phyloP scores from a whole-genome alignment of 31 red algal genomes.

The Odonthalia washingtoniensis region DNA sequence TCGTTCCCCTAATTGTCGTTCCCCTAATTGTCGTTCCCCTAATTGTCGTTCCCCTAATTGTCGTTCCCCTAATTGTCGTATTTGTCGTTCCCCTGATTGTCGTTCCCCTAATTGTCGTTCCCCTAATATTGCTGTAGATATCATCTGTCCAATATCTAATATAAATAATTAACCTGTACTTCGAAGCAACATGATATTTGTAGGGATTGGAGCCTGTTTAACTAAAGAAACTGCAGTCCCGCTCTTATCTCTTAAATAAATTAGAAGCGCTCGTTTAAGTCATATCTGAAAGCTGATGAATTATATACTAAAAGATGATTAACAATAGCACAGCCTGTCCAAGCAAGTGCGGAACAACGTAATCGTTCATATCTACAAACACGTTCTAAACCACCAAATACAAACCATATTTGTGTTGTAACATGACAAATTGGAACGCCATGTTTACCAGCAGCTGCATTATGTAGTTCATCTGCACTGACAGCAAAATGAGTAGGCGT shows the following conservation, averaged over 20 bases:
- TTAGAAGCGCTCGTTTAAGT: constrained; percentile 68
- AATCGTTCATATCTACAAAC: constrained; percentile 60
- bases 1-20: too few species aligned
- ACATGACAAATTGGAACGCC: constrained; percentile 88
- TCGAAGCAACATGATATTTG: constrained; percentile 75
- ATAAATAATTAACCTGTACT: constrained; percentile 82
- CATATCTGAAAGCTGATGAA: background rate
- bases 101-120: too few species aligned
- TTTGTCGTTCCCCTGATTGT: too few species aligned
- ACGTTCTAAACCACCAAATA: constrained; percentile 75
- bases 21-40: too few species aligned
- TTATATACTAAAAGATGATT: constrained; percentile 19
- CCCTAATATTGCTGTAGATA: constrained; percentile 80
- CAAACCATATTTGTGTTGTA: constrained; percentile 76
- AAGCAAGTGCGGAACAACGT: constrained; percentile 82
- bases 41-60: too few species aligned
- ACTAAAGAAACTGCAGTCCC: background rate
- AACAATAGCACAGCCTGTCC: constrained; percentile 77
- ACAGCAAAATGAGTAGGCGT: constrained; percentile 72
- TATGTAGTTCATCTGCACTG: constrained; percentile 66
- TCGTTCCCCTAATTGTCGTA: too few species aligned
- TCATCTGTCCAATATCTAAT: constrained; percentile 74
- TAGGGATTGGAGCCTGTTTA: constrained; percentile 47
- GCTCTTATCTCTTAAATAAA: constrained; percentile 79
- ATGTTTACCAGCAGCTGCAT: constrained; percentile 85